A percentile compares a stretch with the other conserved stretches of the same genome.
phyloP scores from a whole-genome alignment of 179 eudicot species.

The Beta macrorhiza region DNA sequence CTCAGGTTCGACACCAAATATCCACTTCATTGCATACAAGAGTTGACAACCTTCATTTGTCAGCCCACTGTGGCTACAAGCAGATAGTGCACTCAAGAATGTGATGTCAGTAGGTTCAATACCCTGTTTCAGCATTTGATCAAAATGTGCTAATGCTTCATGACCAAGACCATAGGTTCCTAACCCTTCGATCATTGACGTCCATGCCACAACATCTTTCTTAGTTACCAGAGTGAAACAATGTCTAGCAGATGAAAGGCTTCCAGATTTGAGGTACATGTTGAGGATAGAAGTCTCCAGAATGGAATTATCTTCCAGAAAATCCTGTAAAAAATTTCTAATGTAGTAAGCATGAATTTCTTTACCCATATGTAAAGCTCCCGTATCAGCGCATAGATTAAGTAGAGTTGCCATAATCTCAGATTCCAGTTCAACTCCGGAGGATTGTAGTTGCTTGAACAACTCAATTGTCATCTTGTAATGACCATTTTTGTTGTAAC shows the following conservation, averaged over 20 bases:
- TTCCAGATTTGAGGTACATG: slow-evolving; percentile 40
- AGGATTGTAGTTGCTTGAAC: slow-evolving; percentile 33
- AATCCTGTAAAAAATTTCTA: slow-evolving; percentile 25
- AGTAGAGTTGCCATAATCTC: slow-evolving; percentile 36
- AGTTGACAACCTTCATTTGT: slow-evolving; percentile 42
- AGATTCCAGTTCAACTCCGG: slow-evolving; percentile 25
- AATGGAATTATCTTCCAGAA: slow-evolving; percentile 22
- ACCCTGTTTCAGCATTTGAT: slow-evolving; percentile 39
- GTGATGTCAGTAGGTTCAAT: slow-evolving; percentile 48
- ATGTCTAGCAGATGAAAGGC: slow-evolving; percentile 34
- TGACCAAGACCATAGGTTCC: slow-evolving; percentile 39
- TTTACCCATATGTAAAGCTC: slow-evolving; percentile 52
- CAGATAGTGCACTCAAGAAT: slow-evolving; percentile 49
- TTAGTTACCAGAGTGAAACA: slow-evolving; percentile 25
- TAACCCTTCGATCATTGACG: slow-evolving; percentile 41
- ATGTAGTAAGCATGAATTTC: slow-evolving; percentile 43
- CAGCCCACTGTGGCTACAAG: slow-evolving; percentile 54
- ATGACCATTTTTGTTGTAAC: slow-evolving; percentile 35
- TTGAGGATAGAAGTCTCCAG: slow-evolving; percentile 44
- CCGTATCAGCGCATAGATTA: slow-evolving; percentile 37
- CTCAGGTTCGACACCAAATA: slow-evolving; percentile 36
- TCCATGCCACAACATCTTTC: slow-evolving; percentile 39
- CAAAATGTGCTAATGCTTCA: slow-evolving; percentile 33
- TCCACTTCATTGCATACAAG: slow-evolving; percentile 40
- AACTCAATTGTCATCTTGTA: slow-evolving; percentile 34